phyloP scores from a whole-genome alignment of 306 rosid genomes.

The Comarum palustre region DNA sequence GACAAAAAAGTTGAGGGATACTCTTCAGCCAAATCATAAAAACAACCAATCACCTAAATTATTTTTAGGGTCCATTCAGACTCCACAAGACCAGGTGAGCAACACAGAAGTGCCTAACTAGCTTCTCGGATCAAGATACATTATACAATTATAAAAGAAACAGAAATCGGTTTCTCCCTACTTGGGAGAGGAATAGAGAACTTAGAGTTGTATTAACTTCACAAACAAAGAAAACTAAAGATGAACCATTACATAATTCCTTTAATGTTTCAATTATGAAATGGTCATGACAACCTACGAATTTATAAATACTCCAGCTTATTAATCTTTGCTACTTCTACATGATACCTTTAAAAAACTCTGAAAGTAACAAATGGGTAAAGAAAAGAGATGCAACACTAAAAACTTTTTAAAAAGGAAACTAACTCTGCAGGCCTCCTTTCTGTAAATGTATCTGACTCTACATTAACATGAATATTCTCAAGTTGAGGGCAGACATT shows the following conservation, averaged over 20 bases:
- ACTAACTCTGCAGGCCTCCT: slow-evolving; percentile 38
- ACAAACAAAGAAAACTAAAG: slow-evolving; percentile 18
- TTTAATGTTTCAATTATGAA: slow-evolving; percentile 38
- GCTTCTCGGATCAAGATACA: neutral
- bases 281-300: slow-evolving; percentile 42
- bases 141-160: neutral
- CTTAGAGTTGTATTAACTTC: neutral
- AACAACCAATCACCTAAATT: neutral
- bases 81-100: neutral
- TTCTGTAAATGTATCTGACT: slow-evolving; percentile 38
- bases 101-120: neutral
- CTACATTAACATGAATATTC: slow-evolving; percentile 36
- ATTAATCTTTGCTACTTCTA: slow-evolving; percentile 42
- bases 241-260: slow-evolving; percentile 34
- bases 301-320: slow-evolving; percentile 36
- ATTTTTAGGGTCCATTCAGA: slow-evolving; percentile 11
- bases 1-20: neutral
- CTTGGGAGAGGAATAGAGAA: neutral
- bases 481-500: slow-evolving; percentile 39
- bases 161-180: neutral
- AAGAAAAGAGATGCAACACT: slow-evolving; percentile 26
- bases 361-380: slow-evolving; percentile 29
- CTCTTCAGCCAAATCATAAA: slow-evolving; percentile 6
- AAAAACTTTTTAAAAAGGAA: slow-evolving; percentile 6
- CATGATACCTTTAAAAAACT: slow-evolving; percentile 39